phyloP scores from a whole-genome alignment of 2,329 filamentous ascomycete species.

The Ophiosphaerella korrae region DNA sequence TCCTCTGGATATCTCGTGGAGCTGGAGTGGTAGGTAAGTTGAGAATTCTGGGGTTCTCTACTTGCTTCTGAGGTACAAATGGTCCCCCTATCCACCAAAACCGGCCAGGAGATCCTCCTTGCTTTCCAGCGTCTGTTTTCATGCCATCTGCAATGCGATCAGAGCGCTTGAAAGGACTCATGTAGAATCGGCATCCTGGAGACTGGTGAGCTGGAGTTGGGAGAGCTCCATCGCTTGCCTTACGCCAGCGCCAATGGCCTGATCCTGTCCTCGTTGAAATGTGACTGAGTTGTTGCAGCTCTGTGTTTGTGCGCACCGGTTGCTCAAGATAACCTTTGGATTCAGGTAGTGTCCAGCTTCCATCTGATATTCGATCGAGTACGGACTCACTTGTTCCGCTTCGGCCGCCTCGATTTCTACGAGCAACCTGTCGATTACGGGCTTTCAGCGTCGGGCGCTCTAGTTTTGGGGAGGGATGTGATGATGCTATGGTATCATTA shows the following conservation, averaged over 20 bases:
- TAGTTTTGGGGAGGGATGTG: slow-evolving; percentile 11
- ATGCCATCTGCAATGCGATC: slow-evolving; percentile 15
- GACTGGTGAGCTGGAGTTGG: slow-evolving; percentile 6
- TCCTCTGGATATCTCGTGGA: slow-evolving; percentile 32
- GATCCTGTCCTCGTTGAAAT: slow-evolving; percentile 11
- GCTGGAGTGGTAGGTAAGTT: neutral
- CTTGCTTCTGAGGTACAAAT: neutral
- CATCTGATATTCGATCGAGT: slow-evolving; percentile 11
- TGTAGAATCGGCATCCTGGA: slow-evolving; percentile 9
- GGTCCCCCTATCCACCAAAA: slow-evolving; percentile 8
- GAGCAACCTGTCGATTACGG: slow-evolving; percentile 18
- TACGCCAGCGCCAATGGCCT: slow-evolving; percentile 28
- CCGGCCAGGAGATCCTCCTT: neutral
- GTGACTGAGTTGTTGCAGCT: slow-evolving; percentile 23
- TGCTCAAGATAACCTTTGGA: slow-evolving; percentile 8
- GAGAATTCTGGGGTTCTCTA: neutral
- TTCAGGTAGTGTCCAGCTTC: slow-evolving; percentile 7
- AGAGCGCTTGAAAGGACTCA: slow-evolving; percentile 26
- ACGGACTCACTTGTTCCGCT: slow-evolving; percentile 19
- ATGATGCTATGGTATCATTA: slow-evolving; percentile 10
- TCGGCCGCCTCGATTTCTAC: slow-evolving; percentile 14
- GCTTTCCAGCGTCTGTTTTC: slow-evolving; percentile 3
- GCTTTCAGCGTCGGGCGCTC: slow-evolving; percentile 12
- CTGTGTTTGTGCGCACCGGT: slow-evolving; percentile 11
- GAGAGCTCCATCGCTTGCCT: slow-evolving; percentile 16